Evolutionary conservation across 192 early-diverging fungal genomes (phyloP).

Genomic region (Coemansia sp.): DNA sequence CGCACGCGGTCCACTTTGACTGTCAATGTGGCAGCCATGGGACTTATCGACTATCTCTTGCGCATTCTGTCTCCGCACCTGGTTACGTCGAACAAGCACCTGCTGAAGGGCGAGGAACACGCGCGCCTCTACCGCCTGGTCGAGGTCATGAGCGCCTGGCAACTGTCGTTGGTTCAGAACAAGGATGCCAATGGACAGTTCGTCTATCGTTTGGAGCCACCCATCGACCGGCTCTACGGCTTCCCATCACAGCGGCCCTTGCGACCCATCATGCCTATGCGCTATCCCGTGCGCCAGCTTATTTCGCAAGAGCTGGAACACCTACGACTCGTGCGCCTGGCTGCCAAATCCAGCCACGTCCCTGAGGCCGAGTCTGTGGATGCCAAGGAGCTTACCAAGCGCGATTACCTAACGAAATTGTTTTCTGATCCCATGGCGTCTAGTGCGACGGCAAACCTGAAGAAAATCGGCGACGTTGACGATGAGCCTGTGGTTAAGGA

Average conservation of each 20-base stretch:
- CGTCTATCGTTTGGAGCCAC: constrained; percentile 74
- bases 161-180: constrained; percentile 36
- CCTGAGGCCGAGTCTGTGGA: constrained; percentile 16
- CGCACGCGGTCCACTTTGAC: constrained; percentile 54
- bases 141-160: constrained; percentile 32
- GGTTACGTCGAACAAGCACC: constrained; percentile 59
- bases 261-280: constrained; percentile 50
- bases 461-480: neutral
- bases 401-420: constrained; percentile 26
- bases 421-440: constrained; percentile 29
- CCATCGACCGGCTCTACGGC: constrained; percentile 45
- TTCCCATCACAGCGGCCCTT: constrained; percentile 15
- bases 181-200: constrained; percentile 28
- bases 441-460: neutral
- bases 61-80: constrained; percentile 79
- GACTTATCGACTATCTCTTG: constrained; percentile 67
- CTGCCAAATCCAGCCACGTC: constrained; percentile 5
- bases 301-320: constrained; percentile 72
- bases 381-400: constrained; percentile 22
- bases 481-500: constrained; percentile 45
- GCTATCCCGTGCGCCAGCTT: constrained; percentile 81
- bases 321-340: neutral
- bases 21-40: constrained; percentile 46
- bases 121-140: constrained; percentile 24
- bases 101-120: constrained; percentile 38